Evolutionary conservation across 805 yeast species (phyloP), one percentile per base, ranked within the genome.

Genomic region (Metschnikowia matae): DNA sequence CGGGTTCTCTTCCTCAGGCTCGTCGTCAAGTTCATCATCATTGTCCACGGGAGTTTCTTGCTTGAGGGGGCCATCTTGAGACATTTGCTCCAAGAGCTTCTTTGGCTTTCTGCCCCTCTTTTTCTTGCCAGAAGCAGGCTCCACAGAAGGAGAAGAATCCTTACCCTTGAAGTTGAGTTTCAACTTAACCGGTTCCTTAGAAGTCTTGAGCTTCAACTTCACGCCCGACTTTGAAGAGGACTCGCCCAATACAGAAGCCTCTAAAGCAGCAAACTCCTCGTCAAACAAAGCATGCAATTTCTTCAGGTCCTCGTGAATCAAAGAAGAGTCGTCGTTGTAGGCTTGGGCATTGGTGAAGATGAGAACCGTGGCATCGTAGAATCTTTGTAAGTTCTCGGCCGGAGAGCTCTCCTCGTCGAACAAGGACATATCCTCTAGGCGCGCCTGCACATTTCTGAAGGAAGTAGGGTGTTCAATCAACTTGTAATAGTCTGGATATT

Each of bases 401-500:
- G 65, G 46, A 0, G 69, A 54, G 18, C 49, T 53, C 15, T 58
- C 60, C 5, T 62, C 50, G 10, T 57, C 50, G 46, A 64, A 63
- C 8, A 71, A 80, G 31, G 78, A 74, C 21, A 82, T 80, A 15
- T 66, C 67, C 15, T 78, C 78, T 40, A 90, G 62, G 44, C 78
- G 78, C 18, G 69, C 68, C 53, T 76, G 69, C 10, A 92, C 79
- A 32, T 80, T 74, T 46, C 75, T 77, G 59, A 92, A 78, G 1
- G 96, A 80, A 65, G 89, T 86, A 13, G 96, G 96, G 48, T 78
- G 72, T 55, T 81, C 77, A 40, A 92, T 83, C 6, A 87, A 71
- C 54, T 80, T 77, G 67, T 84, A 84, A 69, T 91, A 91, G 60
- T 87, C 96, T 1, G 96, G 96, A 59, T 86, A 85, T 51, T 79